phyloP scores from a whole-genome alignment of 192 early-diverging fungal genomes.

The Mortierella claussenii region DNA sequence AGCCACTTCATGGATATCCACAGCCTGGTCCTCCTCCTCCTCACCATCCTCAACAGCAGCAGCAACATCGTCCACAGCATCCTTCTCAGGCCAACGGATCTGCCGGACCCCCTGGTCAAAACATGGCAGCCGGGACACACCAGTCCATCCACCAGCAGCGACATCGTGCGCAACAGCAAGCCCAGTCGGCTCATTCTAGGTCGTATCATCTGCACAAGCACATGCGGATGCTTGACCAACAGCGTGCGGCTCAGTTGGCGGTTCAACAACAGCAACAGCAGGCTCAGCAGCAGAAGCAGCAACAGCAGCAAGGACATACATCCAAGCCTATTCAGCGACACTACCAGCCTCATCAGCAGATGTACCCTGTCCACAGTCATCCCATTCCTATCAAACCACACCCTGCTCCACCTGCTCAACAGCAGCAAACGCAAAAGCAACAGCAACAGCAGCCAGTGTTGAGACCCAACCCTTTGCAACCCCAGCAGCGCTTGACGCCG shows the following conservation, averaged over 20 bases:
- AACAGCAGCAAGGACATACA: not conserved
- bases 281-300: conserved; percentile 11
- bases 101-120: not conserved
- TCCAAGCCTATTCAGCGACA: conserved; percentile 27
- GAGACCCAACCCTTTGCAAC: not conserved
- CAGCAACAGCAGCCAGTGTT: not conserved
- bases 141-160: conserved; percentile 38
- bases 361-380: conserved; percentile 29
- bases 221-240: conserved; percentile 48
- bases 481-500: conserved; percentile 14
- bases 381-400: conserved; percentile 40
- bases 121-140: not conserved
- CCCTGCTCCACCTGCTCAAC: conserved; percentile 12
- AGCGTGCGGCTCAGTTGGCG: conserved; percentile 25
- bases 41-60: conserved; percentile 1
- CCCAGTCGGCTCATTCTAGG: conserved; percentile 45
- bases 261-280: conserved; percentile 24
- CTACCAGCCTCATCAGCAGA: conserved; percentile 51
- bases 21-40: not conserved
- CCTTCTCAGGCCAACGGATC: conserved; percentile 7
- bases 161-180: conserved; percentile 50
- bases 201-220: conserved; percentile 51
- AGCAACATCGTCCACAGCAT: conserved; percentile 6
- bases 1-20: conserved; percentile 11
- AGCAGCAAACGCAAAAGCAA: not conserved